Evolutionary conservation across 306 rosid genomes (phyloP), one percentile per base, ranked within the genome.

Genomic region (Benincasa hispida): DNA sequence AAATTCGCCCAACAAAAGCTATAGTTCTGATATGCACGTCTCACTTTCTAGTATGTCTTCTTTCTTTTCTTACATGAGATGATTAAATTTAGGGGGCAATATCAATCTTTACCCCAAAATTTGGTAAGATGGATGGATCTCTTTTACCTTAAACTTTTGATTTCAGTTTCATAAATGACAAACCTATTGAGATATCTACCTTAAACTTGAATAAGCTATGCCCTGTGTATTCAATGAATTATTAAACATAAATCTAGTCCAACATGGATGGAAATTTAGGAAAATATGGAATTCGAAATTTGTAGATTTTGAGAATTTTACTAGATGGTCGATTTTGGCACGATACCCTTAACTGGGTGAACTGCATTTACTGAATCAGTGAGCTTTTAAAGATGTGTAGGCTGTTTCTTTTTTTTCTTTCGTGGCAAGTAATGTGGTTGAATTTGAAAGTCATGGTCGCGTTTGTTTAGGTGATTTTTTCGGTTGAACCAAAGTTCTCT

Each of bases 21-120:
- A 24, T 30, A 24, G 5, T 63, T 67, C 80, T 6, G 92, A 90
- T 19, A 68, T 79, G n/a, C 76, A 55, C 32, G 86, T 70, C 56
- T 12, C 53, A 53, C 65, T 85, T 55, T 22, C 79, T 0, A 22
- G 95, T 88, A 86, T 67, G 88, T 79, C 39, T 60, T 41, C 45
- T 28, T 22, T 25, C 12, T 32, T 15, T n/a, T 32, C 24, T 22
- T 30, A 34, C 21, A 19, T 10, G 7, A 34, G 45, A 63, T 30
- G 1, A 34, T 30, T 63, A 0, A 30, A 17, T 17, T 22, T 57
- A 1, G 25, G 58, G 24, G 59, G 32, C 3, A 32, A 32, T 32
- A 32, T 32, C 35, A 32, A 32, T 32, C 35, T 32, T 32, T 32
- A 32, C 35, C 35, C 35, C 35, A 3, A 32, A 32, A 32, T 32